These are phyloP conservation scores for Monosporascus sp. DNA, from an alignment of 2,329 filamentous ascomycete species.

Conservation along the genomic window DNA sequence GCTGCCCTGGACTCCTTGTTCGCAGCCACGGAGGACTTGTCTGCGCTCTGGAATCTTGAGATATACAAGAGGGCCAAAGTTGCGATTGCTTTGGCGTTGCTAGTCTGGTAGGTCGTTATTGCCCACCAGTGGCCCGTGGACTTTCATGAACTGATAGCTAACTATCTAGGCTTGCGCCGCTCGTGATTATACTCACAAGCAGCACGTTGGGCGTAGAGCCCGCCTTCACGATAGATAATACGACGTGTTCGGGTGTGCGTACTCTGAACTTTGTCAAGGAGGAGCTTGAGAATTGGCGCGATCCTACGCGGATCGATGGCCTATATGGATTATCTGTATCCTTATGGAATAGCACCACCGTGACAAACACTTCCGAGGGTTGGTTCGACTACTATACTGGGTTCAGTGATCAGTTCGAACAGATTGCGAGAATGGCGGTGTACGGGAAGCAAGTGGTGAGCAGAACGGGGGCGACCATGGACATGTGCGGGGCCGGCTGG, in stretches of 20 bases:
- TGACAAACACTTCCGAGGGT: constrained; percentile 10
- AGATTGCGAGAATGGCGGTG: constrained; percentile 21
- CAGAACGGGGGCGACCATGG: constrained; percentile 24
- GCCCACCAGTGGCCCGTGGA: background rate
- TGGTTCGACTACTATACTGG: constrained; percentile 29
- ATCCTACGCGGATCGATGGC: constrained; percentile 21
- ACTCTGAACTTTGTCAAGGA: constrained; percentile 30
- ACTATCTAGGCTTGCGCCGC: constrained; percentile 24
- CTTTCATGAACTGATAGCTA: background rate
- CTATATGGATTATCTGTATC: constrained; percentile 23
- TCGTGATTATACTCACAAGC: constrained; percentile 33
- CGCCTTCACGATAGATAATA: constrained; percentile 15
- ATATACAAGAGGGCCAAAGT: constrained; percentile 26
- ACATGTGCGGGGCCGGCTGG: constrained; percentile 31
- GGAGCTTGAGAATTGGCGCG: constrained; percentile 27
- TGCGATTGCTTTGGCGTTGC: constrained; percentile 28
- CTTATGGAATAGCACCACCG: constrained; percentile 26
- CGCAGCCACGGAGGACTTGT: constrained; percentile 24
- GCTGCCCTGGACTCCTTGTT: constrained; percentile 29
- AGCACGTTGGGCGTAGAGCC: constrained; percentile 29
- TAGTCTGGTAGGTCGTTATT: constrained; percentile 24
- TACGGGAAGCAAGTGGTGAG: constrained; percentile 18
- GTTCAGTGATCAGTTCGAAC: constrained; percentile 19
- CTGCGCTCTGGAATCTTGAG: constrained; percentile 24
- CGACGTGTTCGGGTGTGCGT: constrained; percentile 23